Evolutionary conservation across 176 grass and related monocot species (phyloP), one percentile per base, ranked within the genome.

Genomic region (Rhynchospora breviuscula): DNA sequence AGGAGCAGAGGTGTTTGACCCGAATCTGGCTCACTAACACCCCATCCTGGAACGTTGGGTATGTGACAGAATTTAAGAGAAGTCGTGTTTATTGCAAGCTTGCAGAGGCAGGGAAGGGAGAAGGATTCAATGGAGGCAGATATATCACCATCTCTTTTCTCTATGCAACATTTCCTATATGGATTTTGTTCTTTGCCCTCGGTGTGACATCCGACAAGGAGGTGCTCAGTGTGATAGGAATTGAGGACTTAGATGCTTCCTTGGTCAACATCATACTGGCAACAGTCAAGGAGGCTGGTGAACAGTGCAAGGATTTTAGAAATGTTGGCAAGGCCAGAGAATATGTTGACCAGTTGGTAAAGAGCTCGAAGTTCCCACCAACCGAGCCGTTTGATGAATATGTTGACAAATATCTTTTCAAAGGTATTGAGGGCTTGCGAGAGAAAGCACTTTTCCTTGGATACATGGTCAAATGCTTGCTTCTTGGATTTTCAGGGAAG

Each of bases 391-490:
- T 98, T 81, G 93, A 98, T 93, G 89, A 93, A 40, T 98, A 90
- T 91, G 66, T 98, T 64, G 84, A 51, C 63, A 95, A 65, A 68
- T 89, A 86, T 86, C 69, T 98, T 47, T 98, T 98, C 84, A 89
- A 93, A 72, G 88, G 81, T 84, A 88, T 95, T 76, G 86, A 26
- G 67, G 93, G 96, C 73, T 79, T 91, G 49, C 91, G 80, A 68
- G 84, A 88, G 17, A 98, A 95, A 76, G 93, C 96, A 76, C 70
- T 90, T 83, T 93, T 90, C 87, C 87, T 98, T 69, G 91, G 93
- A 35, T 95, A 98, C 84, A 98, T 98, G 91, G 93, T 98, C 43
- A 98, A 95, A 86, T 98, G 96, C 67, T 84, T 98, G 76, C 85
- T 98, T 69, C 79, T 95, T 76, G 91, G 88, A 64, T 91, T 76